Base-by-base conservation (phyloP, 176 grass and related monocot species). In the Puya raimondii region DNA sequence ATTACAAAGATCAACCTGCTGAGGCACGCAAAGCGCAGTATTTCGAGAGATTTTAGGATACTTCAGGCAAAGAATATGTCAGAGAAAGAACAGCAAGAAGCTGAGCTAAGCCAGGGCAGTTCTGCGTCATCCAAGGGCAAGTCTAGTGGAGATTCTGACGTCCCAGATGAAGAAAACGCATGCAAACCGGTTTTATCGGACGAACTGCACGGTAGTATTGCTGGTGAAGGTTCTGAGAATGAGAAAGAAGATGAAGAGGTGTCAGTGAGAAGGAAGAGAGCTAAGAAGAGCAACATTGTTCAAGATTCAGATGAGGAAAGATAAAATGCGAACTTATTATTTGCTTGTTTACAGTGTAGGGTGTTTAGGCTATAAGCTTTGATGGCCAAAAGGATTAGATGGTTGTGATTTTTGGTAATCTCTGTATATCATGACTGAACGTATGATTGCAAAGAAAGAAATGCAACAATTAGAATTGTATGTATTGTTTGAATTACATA, bases 21-120 rank as follows among this genome's bases (percentile, higher is more conserved):
- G 85, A 80, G 88, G 73, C 57, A 96, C 69, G 92, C 92, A 64
- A 96, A 91, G 56, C 83, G 92, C 50, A 96, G 92, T 9, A 82
- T 83, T 22, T 78, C 92, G 73, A 91, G 92, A 84, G 92, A 96
- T 69, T 96, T 96, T 70, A 80, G 63, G 78, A 96, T 96, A 56
- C 47, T 74, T 14, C 53, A 74, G 70, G 23, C 65, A 50, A 88
- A 79, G 64, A 81, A 81, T 14, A 77, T 71, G 61, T 61, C 69
- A 47, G 84, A 81, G 51, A 71, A 73, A 68, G 25, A 42, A 57
- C 23, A 81, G 58, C 23, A 66, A 54, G 82, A 83, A 79, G 79
- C 49, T 69, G 50, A 86, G 53, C 72, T 23, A 66, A 20, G 64
- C 79, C 73, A 65, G 53, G 64, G 21, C 27, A 81, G 49, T 82